A percentile compares a stretch with the other conserved stretches of the same genome.
These are phyloP conservation scores for Thelonectria discophora DNA, from an alignment of 2,329 filamentous ascomycete species.

Conservation along the genomic window DNA sequence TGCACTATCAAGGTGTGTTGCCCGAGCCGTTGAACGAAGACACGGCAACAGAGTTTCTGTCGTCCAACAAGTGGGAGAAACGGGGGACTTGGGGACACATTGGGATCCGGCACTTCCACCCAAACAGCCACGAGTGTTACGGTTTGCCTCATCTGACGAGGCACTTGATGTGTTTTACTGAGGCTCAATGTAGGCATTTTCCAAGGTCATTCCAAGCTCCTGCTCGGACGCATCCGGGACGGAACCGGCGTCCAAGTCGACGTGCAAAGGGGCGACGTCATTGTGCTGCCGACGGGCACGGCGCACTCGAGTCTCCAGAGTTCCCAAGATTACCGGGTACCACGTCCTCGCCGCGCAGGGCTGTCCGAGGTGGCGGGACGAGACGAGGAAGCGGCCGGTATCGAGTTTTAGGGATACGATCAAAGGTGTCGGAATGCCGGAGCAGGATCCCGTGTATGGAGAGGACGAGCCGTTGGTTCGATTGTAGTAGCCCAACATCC, in stretches of 20 bases:
- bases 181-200: constrained; percentile 28
- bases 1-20: constrained; percentile 34
- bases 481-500: constrained; percentile 18
- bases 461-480: constrained; percentile 23
- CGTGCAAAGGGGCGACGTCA: constrained; percentile 33
- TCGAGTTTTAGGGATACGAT: constrained; percentile 23
- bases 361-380: constrained; percentile 32
- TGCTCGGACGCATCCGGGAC: constrained; percentile 32
- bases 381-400: constrained; percentile 26
- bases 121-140: constrained; percentile 39
- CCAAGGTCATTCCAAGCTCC: constrained; percentile 32
- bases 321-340: constrained; percentile 32
- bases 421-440: constrained; percentile 27
- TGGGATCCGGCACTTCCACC: constrained; percentile 37
- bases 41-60: constrained; percentile 25
- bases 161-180: background rate
- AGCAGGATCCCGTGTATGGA: constrained; percentile 30
- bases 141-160: constrained; percentile 17
- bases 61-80: constrained; percentile 37
- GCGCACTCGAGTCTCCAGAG: constrained; percentile 33
- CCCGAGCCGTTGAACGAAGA: constrained; percentile 28
- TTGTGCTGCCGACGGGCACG: constrained; percentile 35
- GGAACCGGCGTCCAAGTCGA: constrained; percentile 28
- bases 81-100: constrained; percentile 37
- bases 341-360: constrained; percentile 9